Base-by-base conservation (phyloP, 2,329 filamentous ascomycete genomes). In the Fusarium annulatum region DNA sequence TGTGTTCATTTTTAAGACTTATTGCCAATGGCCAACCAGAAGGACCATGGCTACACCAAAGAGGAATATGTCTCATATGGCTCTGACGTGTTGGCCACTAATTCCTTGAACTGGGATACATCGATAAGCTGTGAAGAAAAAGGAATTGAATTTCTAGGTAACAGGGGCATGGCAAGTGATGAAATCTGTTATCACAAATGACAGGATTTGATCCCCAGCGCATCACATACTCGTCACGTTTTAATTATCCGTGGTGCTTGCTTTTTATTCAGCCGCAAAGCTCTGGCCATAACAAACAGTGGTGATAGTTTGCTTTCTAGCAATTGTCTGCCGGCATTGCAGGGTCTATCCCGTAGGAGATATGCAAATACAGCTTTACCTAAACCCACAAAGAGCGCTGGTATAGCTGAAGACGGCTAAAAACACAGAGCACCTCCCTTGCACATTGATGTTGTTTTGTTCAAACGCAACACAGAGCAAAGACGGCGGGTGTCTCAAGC, bases 121-220 rank as follows among this genome's bases (percentile, higher is more conserved):
- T 23, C 9, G n/a, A 48, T 38, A 30, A 30, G 30, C 53, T 46
- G 48, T 34, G 38, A 23, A 48, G 28, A 12, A 68, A 64, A 61
- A 71, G 51, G 46, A 64, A 63, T 26, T 46, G 26, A 34, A 28
- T 42, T 26, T 34, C 39, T 43, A 66, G 52, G 53, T 48, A n/a
- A 28, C n/a, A 38, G 43, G 64, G 45, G 61, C 71, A 41, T 55
- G 61, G 45, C 57, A 42, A 28, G 30, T 46, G 39, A 38, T 52
- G n/a, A n/a, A 34, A 12, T 65, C 23, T 19, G 34, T 41, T 77
- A 58, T 77, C 69, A 74, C 52, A 75, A 69, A 64, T 72, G 71
- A 75, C 51, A 64, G 59, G 33, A 64, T 45, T 49, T 59, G 61
- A 76, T 72, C 67, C 61, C 34, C 41, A 55, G 42, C 15, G 39